These are phyloP conservation scores for Gamarada debralockiae DNA, from an alignment of 495 filamentous ascomycete genomes.

Conservation along the genomic window DNA sequence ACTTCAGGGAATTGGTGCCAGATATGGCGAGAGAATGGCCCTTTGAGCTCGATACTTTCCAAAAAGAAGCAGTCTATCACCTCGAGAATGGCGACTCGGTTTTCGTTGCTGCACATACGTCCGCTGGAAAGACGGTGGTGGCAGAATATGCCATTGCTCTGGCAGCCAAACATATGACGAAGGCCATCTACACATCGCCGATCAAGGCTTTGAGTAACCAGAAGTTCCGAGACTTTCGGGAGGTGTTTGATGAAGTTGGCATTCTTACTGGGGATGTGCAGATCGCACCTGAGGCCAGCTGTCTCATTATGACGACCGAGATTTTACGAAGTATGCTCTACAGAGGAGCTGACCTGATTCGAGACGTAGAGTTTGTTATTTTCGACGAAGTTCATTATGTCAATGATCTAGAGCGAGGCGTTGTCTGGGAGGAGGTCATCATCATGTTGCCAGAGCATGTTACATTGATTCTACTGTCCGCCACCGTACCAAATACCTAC, in stretches of 20 bases:
- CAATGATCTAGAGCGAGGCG: constrained; percentile 93
- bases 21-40: constrained; percentile 96
- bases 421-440: constrained; percentile 99
- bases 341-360: constrained; percentile 89
- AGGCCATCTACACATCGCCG: constrained; percentile 97
- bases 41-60: constrained; percentile 96
- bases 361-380: constrained; percentile 98
- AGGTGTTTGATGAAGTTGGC: constrained; percentile 88
- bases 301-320: constrained; percentile 98
- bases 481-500: constrained; percentile 94
- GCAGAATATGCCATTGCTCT: constrained; percentile 97
- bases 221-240: constrained; percentile 93
- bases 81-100: constrained; percentile 95
- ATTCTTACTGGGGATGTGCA: constrained; percentile 98
- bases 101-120: constrained; percentile 98
- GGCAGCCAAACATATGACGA: constrained; percentile 96
- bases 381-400: constrained; percentile 99
- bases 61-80: constrained; percentile 98
- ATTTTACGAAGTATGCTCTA: constrained; percentile 98
- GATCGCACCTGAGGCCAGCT: constrained; percentile 96
- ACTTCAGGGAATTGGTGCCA: constrained; percentile 89
- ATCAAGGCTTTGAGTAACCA: constrained; percentile 99
- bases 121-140: constrained; percentile 96
- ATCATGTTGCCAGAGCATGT: constrained; percentile 99
- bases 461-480: constrained; percentile 89